Percentiles rank a stretch among this genome's conserved stretches.
These are phyloP conservation scores for Cyclotella choctawhatcheeana DNA, from an alignment of 108 stramenopile species.

Conservation along the genomic window DNA sequence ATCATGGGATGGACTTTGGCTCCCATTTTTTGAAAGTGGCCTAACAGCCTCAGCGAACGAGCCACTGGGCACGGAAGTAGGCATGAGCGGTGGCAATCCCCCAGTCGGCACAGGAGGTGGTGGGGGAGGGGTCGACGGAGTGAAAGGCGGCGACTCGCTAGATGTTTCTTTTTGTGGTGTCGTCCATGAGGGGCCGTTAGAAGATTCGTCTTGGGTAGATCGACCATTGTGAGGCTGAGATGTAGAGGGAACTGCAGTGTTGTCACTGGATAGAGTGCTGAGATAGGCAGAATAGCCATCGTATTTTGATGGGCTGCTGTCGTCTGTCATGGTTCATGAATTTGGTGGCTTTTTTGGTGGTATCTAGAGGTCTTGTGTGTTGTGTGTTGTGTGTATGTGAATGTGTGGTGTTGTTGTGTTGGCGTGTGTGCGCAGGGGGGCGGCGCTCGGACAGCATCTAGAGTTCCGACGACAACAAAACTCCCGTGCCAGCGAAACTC, in stretches of 20 bases:
- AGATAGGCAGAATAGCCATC: conserved; percentile 18
- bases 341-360: too few species aligned
- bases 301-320: conserved; percentile 16
- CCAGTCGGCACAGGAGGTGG: neutral
- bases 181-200: neutral
- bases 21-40: neutral
- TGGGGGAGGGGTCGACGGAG: conserved; percentile 6
- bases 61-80: neutral
- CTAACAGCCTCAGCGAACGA: conserved; percentile 8
- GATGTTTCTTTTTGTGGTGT: neutral
- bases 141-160: neutral
- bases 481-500: too few species aligned
- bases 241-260: neutral
- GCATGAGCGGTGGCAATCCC: neutral
- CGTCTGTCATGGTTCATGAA: conserved; percentile 15
- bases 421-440: too few species aligned
- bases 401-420: too few species aligned
- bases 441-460: too few species aligned
- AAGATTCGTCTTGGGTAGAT: neutral
- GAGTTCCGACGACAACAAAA: too few species aligned
- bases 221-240: neutral
- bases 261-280: neutral
- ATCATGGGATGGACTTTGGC: too few species aligned
- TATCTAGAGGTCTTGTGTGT: too few species aligned
- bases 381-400: too few species aligned